Evolutionary conservation across 768 basidiomycete species (phyloP).

Genomic region (Cystofilobasidium capitatum): DNA sequence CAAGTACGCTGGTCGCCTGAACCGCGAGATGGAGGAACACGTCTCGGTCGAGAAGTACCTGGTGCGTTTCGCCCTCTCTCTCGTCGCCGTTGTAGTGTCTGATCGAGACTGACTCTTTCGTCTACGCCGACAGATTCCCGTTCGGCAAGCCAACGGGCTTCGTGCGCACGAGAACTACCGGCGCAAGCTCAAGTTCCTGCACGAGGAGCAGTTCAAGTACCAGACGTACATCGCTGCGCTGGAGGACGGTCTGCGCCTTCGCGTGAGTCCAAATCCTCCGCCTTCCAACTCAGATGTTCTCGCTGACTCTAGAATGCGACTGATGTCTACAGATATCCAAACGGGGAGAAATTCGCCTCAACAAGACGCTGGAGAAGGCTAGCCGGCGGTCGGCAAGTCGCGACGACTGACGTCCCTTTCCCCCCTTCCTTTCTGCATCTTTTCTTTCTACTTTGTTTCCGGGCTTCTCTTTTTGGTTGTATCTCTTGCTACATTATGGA

Average conservation of each 20-base stretch:
- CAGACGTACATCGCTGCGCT: constrained; percentile 88
- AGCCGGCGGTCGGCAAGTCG: neutral
- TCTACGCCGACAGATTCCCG: constrained; percentile 53
- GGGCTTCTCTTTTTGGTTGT: neutral
- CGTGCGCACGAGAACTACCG: constrained; percentile 88
- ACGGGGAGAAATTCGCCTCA: constrained; percentile 1
- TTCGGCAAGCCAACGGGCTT: constrained; percentile 58
- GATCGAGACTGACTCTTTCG: neutral
- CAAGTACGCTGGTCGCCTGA: constrained; percentile 66
- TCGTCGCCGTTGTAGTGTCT: constrained; percentile 12
- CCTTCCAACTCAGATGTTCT: neutral
- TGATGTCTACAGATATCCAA: neutral
- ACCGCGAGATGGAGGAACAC: constrained; percentile 69
- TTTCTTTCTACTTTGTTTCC: neutral
- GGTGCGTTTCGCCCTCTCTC: constrained; percentile 44
- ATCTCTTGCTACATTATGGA: neutral
- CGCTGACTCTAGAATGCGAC: neutral
- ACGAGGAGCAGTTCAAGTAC: constrained; percentile 91
- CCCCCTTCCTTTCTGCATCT: neutral
- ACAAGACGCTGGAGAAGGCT: constrained; percentile 12
- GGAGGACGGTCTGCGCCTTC: constrained; percentile 63
- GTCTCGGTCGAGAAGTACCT: constrained; percentile 66
- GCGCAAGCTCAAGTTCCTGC: constrained; percentile 75
- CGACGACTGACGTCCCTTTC: neutral
- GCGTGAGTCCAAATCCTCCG: neutral